A percentile compares a stretch with the other conserved stretches of the same genome.
Evolutionary conservation across 1,139 yeast species (phyloP).

Genomic region (Candida frijolesensis): DNA sequence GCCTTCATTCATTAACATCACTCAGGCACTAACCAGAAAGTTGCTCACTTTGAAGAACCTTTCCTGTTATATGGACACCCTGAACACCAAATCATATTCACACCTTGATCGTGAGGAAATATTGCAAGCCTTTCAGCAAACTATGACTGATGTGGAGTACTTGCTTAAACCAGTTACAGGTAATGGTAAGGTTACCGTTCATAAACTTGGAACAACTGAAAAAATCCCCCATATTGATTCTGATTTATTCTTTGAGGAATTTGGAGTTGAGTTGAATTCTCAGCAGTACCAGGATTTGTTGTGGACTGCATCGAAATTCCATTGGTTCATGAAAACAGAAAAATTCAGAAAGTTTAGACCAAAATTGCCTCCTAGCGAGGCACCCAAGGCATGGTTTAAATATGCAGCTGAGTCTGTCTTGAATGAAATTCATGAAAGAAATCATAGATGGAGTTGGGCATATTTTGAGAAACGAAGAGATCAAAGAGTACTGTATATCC

Average conservation of each 20-base stretch:
- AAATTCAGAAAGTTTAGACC: conserved; percentile 79
- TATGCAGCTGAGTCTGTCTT: conserved; percentile 76
- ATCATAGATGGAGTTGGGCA: conserved; percentile 89
- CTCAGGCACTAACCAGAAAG: conserved; percentile 72
- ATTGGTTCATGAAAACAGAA: conserved; percentile 75
- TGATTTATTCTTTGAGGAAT: conserved; percentile 81
- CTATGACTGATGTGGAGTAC: conserved; percentile 52
- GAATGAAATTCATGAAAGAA: conserved; percentile 78
- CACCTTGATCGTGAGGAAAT: conserved; percentile 45
- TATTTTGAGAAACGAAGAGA: conserved; percentile 71
- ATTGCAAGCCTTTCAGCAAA: conserved; percentile 38
- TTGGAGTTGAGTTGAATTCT: conserved; percentile 81
- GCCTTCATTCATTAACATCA: conserved; percentile 79
- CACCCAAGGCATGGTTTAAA: conserved; percentile 79
- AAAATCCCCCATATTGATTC: conserved; percentile 72
- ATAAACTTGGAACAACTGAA: conserved; percentile 75
- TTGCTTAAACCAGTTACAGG: conserved; percentile 90
- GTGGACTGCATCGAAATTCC: conserved; percentile 80
- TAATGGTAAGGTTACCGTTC: conserved; percentile 76
- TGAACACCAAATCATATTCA: conserved; percentile 49
- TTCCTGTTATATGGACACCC: conserved; percentile 86
- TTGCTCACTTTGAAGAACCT: conserved; percentile 74
- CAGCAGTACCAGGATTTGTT: conserved; percentile 82
- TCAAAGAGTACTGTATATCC: conserved; percentile 68
- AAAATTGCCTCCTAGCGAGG: conserved; percentile 53